phyloP scores from a whole-genome alignment of 352 stramenopile genomes.

The Hyaloperonospora arabidopsidis region DNA sequence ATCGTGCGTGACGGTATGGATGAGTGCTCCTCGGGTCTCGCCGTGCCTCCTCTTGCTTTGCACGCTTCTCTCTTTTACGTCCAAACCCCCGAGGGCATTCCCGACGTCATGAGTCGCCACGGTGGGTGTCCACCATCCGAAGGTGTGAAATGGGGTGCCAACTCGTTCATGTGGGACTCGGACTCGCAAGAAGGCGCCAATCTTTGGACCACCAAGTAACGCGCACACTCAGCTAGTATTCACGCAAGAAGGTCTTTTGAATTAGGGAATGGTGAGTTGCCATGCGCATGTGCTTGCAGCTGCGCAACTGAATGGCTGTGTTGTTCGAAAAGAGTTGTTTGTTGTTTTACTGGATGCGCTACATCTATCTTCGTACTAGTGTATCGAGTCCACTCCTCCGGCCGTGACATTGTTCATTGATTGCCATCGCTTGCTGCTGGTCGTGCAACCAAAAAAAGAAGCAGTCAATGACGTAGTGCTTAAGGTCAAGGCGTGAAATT shows the following conservation, averaged over 20 bases:
- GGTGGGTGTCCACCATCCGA: constrained; percentile 79
- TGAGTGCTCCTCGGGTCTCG: constrained; percentile 70
- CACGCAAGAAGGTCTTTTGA: neutral
- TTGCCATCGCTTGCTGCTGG: too few relatives aligned
- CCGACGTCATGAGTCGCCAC: constrained; percentile 72
- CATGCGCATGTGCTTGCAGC: too few relatives aligned
- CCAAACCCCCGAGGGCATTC: constrained; percentile 66
- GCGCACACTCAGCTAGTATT: neutral
- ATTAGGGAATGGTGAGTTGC: neutral
- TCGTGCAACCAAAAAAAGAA: too few relatives aligned
- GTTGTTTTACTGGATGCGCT: too few relatives aligned
- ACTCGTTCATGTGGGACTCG: constrained; percentile 85
- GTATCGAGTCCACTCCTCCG: too few relatives aligned
- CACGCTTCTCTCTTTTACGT: constrained; percentile 82
- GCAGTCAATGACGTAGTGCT: too few relatives aligned
- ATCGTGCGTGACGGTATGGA: constrained; percentile 73
- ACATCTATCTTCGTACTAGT: too few relatives aligned
- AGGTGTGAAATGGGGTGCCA: constrained; percentile 80
- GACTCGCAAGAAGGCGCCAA: constrained; percentile 73
- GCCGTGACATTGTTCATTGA: too few relatives aligned
- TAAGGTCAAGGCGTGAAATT: too few relatives aligned
- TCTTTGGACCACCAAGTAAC: constrained; percentile 72
- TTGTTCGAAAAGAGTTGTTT: too few relatives aligned
- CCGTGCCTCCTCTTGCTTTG: constrained; percentile 57
- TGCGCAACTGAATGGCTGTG: too few relatives aligned